A percentile compares a stretch with the other conserved stretches of the same genome.
Evolutionary conservation across 1,284 basidiomycete genomes (phyloP).

Genomic region (Gymnopus androsaceus): DNA sequence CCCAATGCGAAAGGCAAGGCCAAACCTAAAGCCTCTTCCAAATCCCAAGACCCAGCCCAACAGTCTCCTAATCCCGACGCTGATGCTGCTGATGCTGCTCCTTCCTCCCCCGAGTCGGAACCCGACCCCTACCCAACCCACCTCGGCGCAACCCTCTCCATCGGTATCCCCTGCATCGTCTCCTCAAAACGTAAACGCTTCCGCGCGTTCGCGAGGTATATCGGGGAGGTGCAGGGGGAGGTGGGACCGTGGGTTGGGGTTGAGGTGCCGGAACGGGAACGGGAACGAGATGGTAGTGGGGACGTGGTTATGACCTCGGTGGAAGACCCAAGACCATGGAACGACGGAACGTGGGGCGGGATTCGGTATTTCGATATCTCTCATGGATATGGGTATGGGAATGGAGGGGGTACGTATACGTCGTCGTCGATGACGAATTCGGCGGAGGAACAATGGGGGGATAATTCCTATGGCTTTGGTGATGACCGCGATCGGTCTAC

Average conservation of each 20-base stretch:
- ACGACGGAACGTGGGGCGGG: constrained; percentile 81
- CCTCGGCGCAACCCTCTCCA: constrained; percentile 74
- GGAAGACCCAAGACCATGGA: constrained; percentile 61
- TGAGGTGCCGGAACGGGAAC: constrained; percentile 62
- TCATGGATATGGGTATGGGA: constrained; percentile 13
- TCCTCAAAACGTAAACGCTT: constrained; percentile 81
- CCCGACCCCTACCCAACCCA: constrained; percentile 27
- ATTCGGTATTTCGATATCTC: constrained; percentile 78
- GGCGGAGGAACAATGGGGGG: constrained; percentile 65
- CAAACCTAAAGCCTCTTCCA: neutral
- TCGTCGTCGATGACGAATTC: no score
- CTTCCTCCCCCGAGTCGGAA: constrained; percentile 76
- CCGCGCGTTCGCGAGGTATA: constrained; percentile 85
- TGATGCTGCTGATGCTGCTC: neutral
- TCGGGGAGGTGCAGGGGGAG: constrained; percentile 82
- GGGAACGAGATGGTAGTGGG: constrained; percentile 19
- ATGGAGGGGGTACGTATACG: constrained; percentile 38
- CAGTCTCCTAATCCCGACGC: no score
- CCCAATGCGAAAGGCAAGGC: no score
- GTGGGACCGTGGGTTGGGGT: constrained; percentile 89
- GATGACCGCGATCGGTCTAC: constrained; percentile 41
- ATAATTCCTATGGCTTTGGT: constrained; percentile 43
- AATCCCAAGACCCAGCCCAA: no score
- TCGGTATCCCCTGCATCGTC: constrained; percentile 92
- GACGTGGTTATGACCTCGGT: constrained; percentile 8